These are phyloP conservation scores for Candida tibetensis DNA, from an alignment of 805 yeast species.

Conservation along the genomic window DNA sequence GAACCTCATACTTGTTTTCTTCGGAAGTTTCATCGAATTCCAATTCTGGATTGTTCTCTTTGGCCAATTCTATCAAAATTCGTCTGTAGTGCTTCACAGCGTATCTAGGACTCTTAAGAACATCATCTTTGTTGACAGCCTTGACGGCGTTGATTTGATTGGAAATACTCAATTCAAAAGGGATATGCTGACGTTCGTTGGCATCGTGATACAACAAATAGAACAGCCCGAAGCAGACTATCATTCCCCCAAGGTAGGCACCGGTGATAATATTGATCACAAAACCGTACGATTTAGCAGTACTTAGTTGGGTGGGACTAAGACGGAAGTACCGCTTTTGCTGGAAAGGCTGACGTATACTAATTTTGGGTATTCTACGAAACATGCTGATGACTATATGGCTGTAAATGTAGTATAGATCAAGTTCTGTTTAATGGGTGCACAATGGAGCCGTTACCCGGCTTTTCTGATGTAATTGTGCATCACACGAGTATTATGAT, in stretches of 20 bases:
- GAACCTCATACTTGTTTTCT: slow-evolving; percentile 28
- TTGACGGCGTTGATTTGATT: slow-evolving; percentile 38
- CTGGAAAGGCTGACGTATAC: background rate
- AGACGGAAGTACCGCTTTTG: slow-evolving; percentile 12
- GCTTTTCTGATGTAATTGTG: no score
- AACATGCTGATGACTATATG: no score
- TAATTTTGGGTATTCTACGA: no score
- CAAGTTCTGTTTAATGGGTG: no score
- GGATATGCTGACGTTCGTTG: slow-evolving; percentile 36
- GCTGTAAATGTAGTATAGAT: no score
- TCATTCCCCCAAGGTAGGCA: slow-evolving; percentile 41
- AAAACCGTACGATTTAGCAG: slow-evolving; percentile 27
- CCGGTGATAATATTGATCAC: slow-evolving; percentile 39
- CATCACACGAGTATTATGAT: no score
- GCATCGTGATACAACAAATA: slow-evolving; percentile 41
- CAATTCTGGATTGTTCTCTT: slow-evolving; percentile 21
- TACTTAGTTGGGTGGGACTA: slow-evolving; percentile 17
- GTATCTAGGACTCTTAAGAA: slow-evolving; percentile 37
- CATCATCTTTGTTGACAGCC: slow-evolving; percentile 45
- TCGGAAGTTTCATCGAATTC: slow-evolving; percentile 26
- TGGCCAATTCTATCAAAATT: slow-evolving; percentile 33
- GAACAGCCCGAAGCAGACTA: slow-evolving; percentile 38
- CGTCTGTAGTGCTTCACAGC: slow-evolving; percentile 44
- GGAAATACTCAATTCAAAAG: slow-evolving; percentile 33
- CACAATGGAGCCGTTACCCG: no score